These are phyloP conservation scores for Sarocladium oryzae DNA, from an alignment of 2,329 filamentous ascomycete species.

Conservation along the genomic window DNA sequence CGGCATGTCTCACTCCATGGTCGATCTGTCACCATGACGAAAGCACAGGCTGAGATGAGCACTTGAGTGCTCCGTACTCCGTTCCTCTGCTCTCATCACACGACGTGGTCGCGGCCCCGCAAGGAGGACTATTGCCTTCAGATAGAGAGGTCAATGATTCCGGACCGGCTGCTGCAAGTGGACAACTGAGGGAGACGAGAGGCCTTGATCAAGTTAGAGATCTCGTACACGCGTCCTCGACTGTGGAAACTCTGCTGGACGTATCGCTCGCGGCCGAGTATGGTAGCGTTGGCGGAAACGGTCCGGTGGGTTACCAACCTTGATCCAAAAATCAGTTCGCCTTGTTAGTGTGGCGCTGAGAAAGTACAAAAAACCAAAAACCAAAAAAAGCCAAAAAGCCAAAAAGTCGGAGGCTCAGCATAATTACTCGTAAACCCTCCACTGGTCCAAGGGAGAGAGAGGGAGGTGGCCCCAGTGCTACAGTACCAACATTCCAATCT, in stretches of 20 bases:
- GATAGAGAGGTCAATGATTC: neutral
- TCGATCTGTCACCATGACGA: slow-evolving; percentile 7
- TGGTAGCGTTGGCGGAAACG: neutral
- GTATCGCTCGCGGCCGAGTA: neutral
- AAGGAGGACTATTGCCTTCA: neutral
- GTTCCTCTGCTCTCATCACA: slow-evolving; percentile 4
- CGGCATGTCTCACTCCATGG: slow-evolving; percentile 1
- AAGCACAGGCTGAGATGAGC: slow-evolving; percentile 5
- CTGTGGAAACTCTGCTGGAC: neutral
- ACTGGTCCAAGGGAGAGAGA: slow-evolving; percentile 2
- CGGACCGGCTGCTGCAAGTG: neutral
- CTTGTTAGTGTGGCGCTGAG: neutral
- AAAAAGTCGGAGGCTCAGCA: too few species aligned
- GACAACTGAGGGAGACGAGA: neutral
- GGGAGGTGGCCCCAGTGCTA: neutral
- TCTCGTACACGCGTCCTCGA: neutral
- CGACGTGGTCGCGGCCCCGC: neutral
- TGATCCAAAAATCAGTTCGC: too few species aligned
- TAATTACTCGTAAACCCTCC: too few species aligned
- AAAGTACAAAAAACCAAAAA: neutral
- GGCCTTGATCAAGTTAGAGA: neutral
- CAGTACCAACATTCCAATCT: neutral
- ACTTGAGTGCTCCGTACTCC: too few species aligned
- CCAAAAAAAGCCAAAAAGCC: too few species aligned
- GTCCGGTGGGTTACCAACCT: neutral